Evolutionary conservation across 2,329 filamentous ascomycete species (phyloP).

Genomic region (Allantophomopsis cytisporea): DNA sequence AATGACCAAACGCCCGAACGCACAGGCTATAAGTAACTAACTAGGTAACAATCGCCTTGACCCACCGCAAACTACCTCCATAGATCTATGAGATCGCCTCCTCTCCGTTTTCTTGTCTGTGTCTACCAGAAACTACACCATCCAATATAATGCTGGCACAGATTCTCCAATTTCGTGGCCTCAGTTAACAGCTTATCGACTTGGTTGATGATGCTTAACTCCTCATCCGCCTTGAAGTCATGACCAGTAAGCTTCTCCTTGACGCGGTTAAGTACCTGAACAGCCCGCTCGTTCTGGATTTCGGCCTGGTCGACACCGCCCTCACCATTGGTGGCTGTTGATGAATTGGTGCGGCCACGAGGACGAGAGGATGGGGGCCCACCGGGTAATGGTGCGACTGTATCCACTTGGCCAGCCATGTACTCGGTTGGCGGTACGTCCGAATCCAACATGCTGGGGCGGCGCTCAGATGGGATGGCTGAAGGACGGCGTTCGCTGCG

Average conservation of each 20-base stretch:
- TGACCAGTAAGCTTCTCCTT: constrained; percentile 90
- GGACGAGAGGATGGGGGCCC: constrained; percentile 33
- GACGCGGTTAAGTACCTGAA: constrained; percentile 84
- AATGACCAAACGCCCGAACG: too few relatives aligned
- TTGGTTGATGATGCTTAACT: constrained; percentile 74
- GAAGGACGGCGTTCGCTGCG: constrained; percentile 42
- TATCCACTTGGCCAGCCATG: constrained; percentile 25
- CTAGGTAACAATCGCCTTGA: too few relatives aligned
- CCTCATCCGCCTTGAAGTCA: constrained; percentile 79
- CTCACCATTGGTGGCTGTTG: constrained; percentile 12
- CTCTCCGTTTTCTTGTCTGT: too few relatives aligned
- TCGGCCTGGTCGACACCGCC: constrained; percentile 39
- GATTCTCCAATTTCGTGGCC: constrained; percentile 91
- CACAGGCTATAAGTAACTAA: too few relatives aligned
- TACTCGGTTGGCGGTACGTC: constrained; percentile 46
- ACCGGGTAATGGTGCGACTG: constrained; percentile 22
- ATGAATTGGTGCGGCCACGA: constrained; percentile 47
- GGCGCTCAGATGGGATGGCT: constrained; percentile 28
- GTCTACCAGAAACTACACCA: constrained; percentile 94
- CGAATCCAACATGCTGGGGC: constrained; percentile 56
- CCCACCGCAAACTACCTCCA: too few relatives aligned
- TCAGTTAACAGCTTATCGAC: constrained; percentile 92
- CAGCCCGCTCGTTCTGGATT: constrained; percentile 81
- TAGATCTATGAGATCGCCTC: too few relatives aligned
- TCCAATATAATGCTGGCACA: constrained; percentile 97